A percentile compares a stretch with the other conserved stretches of the same genome.
Conservation (phyloP, 1,284 basidiomycete genomes). For the Cystobasidium sp. region DNA sequence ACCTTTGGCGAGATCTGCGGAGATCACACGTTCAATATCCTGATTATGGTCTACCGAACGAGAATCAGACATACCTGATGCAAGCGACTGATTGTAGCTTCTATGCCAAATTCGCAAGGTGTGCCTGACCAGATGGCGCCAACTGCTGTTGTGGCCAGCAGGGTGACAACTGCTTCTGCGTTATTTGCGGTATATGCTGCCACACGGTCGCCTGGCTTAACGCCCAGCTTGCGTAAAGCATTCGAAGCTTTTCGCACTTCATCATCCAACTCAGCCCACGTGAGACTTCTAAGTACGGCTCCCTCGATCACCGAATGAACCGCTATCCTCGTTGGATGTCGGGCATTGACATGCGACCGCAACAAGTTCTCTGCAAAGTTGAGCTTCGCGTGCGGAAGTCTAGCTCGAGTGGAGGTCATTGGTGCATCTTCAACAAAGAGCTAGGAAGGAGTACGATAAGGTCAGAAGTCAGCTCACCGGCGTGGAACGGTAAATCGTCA, state of each 20-base stretch:
- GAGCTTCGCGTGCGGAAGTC: conserved; percentile 71
- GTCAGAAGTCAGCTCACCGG: not conserved
- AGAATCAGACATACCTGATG: conserved; percentile 50
- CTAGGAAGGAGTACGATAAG: conserved; percentile 51
- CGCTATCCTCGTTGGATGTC: conserved; percentile 67
- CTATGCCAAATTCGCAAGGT: conserved; percentile 83
- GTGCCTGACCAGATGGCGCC: conserved; percentile 73
- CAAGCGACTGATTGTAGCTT: conserved; percentile 76
- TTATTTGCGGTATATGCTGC: conserved; percentile 44
- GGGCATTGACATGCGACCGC: conserved; percentile 52
- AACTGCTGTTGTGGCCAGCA: conserved; percentile 74
- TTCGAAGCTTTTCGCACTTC: conserved; percentile 1
- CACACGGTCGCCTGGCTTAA: conserved; percentile 24
- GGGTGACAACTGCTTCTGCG: conserved; percentile 69
- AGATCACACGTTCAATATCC: not conserved
- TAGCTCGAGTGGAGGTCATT: conserved; percentile 71
- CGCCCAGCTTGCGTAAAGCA: conserved; percentile 27
- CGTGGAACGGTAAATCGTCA: not conserved
- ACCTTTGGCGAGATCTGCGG: conserved; percentile 9
- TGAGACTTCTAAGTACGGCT: not conserved
- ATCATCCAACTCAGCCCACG: conserved; percentile 32
- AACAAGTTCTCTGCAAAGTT: conserved; percentile 90
- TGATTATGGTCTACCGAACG: not conserved
- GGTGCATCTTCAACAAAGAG: conserved; percentile 66
- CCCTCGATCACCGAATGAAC: conserved; percentile 60